Conservation (phyloP, 257 asterid genomes). For the Solanum bukasovii region DNA sequence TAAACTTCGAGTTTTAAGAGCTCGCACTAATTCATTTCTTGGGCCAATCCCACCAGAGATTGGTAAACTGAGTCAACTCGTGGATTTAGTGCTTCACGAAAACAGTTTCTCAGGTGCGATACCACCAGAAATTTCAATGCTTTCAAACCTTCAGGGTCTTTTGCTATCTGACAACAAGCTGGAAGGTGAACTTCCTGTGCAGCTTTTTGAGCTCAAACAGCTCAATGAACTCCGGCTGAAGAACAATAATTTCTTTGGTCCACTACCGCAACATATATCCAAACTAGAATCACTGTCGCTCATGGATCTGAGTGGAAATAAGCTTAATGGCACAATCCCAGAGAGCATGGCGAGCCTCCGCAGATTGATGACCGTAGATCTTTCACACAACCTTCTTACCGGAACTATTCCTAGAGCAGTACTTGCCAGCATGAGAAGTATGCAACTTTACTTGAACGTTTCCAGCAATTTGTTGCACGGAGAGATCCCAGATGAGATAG, state of each 20-base stretch:
- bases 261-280: conserved; percentile 41
- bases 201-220: conserved; percentile 36
- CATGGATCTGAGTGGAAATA: conserved; percentile 61
- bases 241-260: conserved; percentile 40
- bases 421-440: conserved; percentile 39
- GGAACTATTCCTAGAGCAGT: conserved; percentile 40
- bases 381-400: conserved; percentile 44
- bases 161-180: conserved; percentile 29
- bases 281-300: conserved; percentile 33
- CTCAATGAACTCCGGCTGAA: conserved; percentile 44
- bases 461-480: conserved; percentile 53
- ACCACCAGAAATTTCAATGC: conserved; percentile 49
- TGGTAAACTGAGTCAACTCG: conserved; percentile 36
- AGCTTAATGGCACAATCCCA: conserved; percentile 56
- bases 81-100: conserved; percentile 30
- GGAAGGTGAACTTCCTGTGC: conserved; percentile 46
- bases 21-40: conserved; percentile 15
- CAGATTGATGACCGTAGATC: conserved; percentile 37
- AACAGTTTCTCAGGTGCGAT: conserved; percentile 51
- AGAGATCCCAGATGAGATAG: conserved; percentile 51
- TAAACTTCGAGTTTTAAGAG: conserved; percentile 33
- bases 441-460: conserved; percentile 58
- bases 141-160: conserved; percentile 55
- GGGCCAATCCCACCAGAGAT: conserved; percentile 63
- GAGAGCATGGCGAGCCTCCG: conserved; percentile 29